These are phyloP conservation scores for Gomphus sp. DNA, from an alignment of 1,284 basidiomycete genomes.

Conservation along the genomic window DNA sequence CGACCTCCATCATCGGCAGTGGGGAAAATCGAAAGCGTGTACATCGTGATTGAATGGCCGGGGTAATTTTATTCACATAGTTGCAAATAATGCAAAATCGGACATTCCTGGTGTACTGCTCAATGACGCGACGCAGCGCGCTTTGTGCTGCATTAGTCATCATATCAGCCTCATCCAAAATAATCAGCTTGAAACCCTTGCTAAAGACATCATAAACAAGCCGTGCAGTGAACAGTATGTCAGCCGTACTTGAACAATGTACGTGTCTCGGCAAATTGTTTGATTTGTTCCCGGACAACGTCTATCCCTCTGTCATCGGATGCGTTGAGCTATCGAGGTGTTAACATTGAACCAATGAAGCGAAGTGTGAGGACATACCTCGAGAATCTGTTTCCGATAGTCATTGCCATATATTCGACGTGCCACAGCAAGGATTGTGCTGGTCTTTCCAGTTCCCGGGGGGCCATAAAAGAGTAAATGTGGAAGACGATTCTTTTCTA, in stretches of 20 bases:
- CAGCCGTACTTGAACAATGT: slow-evolving; percentile 53
- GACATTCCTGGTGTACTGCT: slow-evolving; percentile 98
- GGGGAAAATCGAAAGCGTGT: slow-evolving; percentile 98
- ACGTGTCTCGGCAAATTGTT: slow-evolving; percentile 95
- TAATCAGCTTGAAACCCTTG: slow-evolving; percentile 95
- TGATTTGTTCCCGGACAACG: slow-evolving; percentile 97
- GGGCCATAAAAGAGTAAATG: slow-evolving; percentile 98
- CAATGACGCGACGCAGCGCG: slow-evolving; percentile 92
- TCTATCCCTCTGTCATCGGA: slow-evolving; percentile 98
- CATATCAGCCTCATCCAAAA: slow-evolving; percentile 99
- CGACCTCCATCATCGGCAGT: slow-evolving; percentile 78
- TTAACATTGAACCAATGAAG: background rate
- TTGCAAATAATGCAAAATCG: slow-evolving; percentile 99
- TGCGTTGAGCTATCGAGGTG: slow-evolving; percentile 68
- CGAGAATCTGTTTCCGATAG: slow-evolving; percentile 87
- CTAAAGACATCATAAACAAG: slow-evolving; percentile 34
- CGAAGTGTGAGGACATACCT: slow-evolving; percentile 41
- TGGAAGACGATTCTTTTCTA: slow-evolving; percentile 89
- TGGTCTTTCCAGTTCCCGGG: slow-evolving; percentile 96
- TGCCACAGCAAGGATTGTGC: slow-evolving; percentile 95
- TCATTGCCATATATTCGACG: slow-evolving; percentile 82
- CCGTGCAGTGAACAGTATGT: background rate
- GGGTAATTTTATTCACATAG: slow-evolving; percentile 99
- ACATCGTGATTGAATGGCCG: slow-evolving; percentile 97
- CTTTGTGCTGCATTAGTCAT: slow-evolving; percentile 99